Base-by-base conservation (phyloP, 1,139 yeast species). In the Magnusiomyces suaveolens region DNA sequence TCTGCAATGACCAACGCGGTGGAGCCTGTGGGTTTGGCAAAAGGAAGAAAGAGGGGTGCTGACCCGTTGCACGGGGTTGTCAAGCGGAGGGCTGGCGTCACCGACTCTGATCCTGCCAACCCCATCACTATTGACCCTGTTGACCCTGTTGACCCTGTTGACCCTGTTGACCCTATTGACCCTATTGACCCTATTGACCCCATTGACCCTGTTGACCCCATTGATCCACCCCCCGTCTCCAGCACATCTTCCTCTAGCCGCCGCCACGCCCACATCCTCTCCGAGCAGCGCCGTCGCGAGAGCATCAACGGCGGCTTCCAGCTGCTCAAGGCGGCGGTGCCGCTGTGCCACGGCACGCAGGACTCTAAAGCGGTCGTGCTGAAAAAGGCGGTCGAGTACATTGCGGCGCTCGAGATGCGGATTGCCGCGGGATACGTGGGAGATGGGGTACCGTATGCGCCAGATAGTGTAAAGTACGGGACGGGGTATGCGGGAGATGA, bases 341-440 rank as follows among this genome's bases (percentile, higher is more conserved):
- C 77, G 3, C 67, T 68, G 25, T 67, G 75, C 54, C 64, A 71
- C 39, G 70, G 72, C 18, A 68, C 74, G 4, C 74, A 71, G 59
- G 77, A 73, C 57, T 73, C 77, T 8, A 74, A 74, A 60, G 76
- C 77, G 0, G 68, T 68, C 68, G 86, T 90, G 57, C 76, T 92
- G 62, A 84, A 82, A 66, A 79, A 92, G 58, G 95, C 96, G 1
- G 92, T 87, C 46, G 96, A 88, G 65, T 88, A 85, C 66, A 92
- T 92, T 48, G 67, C 70, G 48, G 58, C 66, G 3, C 62, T 74
- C 46, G 75, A 74, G n/a, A n/a, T n/a, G n/a, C n/a, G n/a, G n/a
- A n/a, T n/a, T n/a, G n/a, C n/a, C n/a, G n/a, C n/a, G n/a, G n/a
- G n/a, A n/a, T n/a, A n/a, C n/a, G n/a, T n/a, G n/a, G n/a, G n/a